These are phyloP conservation scores for Paspalum notatum DNA, from an alignment of 176 grass and related monocot genomes.

Conservation along the genomic window DNA sequence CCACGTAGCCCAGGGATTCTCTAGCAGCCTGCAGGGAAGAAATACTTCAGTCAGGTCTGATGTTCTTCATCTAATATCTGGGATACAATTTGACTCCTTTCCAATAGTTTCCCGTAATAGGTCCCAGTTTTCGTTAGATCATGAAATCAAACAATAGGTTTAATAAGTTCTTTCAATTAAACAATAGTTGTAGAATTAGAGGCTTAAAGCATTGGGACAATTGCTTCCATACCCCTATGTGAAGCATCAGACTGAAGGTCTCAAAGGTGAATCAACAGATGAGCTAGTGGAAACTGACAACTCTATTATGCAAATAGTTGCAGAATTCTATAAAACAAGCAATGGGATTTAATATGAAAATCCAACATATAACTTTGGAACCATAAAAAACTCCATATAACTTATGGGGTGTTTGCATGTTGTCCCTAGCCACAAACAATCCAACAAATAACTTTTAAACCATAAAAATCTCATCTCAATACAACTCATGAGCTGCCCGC, in stretches of 20 bases:
- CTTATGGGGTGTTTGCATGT: neutral
- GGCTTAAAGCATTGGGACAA: too few species aligned
- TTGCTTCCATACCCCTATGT: neutral
- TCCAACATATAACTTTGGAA: neutral
- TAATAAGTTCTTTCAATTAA: neutral
- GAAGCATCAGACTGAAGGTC: constrained; percentile 15
- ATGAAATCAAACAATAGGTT: constrained; percentile 3
- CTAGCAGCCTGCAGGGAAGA: neutral
- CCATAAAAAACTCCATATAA: neutral
- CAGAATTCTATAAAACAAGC: neutral
- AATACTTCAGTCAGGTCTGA: neutral
- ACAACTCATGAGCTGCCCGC: neutral
- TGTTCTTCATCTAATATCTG: neutral
- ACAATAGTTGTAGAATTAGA: neutral
- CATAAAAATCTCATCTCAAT: neutral
- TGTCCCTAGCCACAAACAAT: neutral
- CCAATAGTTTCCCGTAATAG: neutral
- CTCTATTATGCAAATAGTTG: neutral
- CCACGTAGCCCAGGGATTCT: neutral
- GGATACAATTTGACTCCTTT: neutral
- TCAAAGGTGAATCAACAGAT: neutral
- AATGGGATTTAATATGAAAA: neutral
- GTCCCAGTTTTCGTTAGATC: neutral
- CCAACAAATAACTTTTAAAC: neutral
- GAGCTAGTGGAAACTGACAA: neutral